These are phyloP conservation scores for Ceratocystis eucalypticola DNA, from an alignment of 2,329 filamentous ascomycete genomes.

Conservation along the genomic window DNA sequence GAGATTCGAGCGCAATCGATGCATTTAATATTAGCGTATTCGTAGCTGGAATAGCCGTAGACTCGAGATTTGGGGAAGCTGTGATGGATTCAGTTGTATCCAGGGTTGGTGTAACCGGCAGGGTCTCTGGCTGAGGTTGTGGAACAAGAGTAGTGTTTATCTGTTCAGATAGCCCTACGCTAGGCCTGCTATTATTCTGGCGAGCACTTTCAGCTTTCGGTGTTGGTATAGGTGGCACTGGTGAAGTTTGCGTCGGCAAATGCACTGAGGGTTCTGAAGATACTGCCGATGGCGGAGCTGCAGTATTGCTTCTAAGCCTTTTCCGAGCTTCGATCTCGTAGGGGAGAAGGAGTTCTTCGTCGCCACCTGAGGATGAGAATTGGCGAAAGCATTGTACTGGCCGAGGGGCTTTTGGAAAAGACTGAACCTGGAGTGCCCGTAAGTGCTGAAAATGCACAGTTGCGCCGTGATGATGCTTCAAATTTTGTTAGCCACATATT, in stretches of 20 bases:
- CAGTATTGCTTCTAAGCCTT: background rate
- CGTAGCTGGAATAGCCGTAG: background rate
- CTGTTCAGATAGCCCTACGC: background rate
- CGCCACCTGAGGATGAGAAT: slow-evolving; percentile 4
- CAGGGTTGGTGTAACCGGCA: background rate
- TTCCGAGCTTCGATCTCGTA: slow-evolving; percentile 11
- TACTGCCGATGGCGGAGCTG: background rate
- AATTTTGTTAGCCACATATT: background rate
- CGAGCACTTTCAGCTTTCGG: background rate
- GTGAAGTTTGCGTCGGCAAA: background rate
- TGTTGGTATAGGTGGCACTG: background rate
- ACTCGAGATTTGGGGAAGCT: background rate
- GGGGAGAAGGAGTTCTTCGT: slow-evolving; percentile 14
- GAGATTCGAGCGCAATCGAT: background rate
- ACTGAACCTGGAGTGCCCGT: slow-evolving; percentile 12
- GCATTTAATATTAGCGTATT: background rate
- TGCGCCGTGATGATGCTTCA: slow-evolving; percentile 18
- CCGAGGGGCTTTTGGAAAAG: background rate
- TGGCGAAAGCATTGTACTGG: background rate
- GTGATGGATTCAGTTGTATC: background rate
- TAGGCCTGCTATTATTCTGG: background rate
- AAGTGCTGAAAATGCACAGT: slow-evolving; percentile 14
- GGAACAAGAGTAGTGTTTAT: background rate
- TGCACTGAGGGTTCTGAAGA: background rate
- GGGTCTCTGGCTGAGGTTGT: background rate